These are phyloP conservation scores for Corylus heterophylla DNA, from an alignment of 306 rosid species.

Conservation along the genomic window DNA sequence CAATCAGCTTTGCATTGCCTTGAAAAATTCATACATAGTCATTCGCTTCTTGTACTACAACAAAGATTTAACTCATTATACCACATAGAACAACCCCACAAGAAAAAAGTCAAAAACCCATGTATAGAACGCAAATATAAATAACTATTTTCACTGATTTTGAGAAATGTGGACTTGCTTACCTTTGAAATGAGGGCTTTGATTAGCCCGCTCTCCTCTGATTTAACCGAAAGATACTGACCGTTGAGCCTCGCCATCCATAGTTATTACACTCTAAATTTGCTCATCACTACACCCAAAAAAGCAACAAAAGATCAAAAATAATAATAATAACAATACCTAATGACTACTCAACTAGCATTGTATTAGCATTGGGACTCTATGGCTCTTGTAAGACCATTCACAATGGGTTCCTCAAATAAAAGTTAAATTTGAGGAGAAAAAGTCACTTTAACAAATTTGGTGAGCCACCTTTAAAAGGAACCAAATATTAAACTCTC, in stretches of 20 bases:
- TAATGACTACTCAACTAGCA: neutral
- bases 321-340: neutral
- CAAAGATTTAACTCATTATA: neutral
- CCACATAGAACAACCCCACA: neutral
- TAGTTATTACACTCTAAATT: constrained; percentile 16
- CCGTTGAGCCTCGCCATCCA: constrained; percentile 41
- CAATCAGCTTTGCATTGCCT: neutral
- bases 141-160: neutral
- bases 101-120: neutral
- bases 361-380: neutral
- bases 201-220: constrained; percentile 43
- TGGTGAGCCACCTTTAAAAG: too few species aligned
- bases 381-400: too few species aligned
- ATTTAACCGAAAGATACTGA: constrained; percentile 35
- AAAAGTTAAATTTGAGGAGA: too few species aligned
- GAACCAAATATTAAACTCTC: too few species aligned
- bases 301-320: neutral
- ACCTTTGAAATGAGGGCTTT: constrained; percentile 31
- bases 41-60: neutral
- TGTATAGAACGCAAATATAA: too few species aligned
- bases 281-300: constrained; percentile 25
- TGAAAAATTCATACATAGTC: neutral
- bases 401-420: too few species aligned
- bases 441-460: too few species aligned
- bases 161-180: neutral